phyloP scores from a whole-genome alignment of 352 stramenopile species.

The Stramenopiles sp. region DNA sequence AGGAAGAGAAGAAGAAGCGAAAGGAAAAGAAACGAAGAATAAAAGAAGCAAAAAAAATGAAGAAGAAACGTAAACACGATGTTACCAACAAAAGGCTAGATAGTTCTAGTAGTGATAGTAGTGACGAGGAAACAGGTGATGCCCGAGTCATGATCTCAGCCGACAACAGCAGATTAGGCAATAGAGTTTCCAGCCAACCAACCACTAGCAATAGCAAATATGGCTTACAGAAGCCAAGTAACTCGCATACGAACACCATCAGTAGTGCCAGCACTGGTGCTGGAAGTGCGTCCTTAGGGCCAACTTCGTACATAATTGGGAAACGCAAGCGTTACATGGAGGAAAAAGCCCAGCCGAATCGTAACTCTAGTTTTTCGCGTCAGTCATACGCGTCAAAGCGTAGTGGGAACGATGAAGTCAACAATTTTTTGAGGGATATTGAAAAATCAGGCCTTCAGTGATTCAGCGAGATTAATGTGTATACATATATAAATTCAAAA shows the following conservation, averaged over 20 bases:
- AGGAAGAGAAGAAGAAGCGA: background rate
- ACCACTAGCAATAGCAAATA: no score
- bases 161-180: no score
- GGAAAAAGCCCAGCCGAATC: background rate
- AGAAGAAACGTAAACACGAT: background rate
- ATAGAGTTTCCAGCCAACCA: no score
- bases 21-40: background rate
- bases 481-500: no score
- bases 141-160: no score
- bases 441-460: no score
- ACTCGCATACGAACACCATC: no score
- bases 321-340: conserved; percentile 11
- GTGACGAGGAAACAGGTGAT: background rate
- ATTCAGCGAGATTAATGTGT: no score
- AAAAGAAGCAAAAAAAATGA: background rate
- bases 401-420: no score
- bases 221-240: no score
- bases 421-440: no score
- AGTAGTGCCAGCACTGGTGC: background rate
- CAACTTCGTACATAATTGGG: conserved; percentile 8
- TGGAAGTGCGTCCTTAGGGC: background rate
- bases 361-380: no score
- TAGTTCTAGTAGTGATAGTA: background rate
- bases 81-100: background rate
- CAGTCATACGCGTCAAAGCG: background rate